These are phyloP conservation scores for Rachicladosporium sp. DNA, from an alignment of 2,329 filamentous ascomycete species.

Conservation along the genomic window DNA sequence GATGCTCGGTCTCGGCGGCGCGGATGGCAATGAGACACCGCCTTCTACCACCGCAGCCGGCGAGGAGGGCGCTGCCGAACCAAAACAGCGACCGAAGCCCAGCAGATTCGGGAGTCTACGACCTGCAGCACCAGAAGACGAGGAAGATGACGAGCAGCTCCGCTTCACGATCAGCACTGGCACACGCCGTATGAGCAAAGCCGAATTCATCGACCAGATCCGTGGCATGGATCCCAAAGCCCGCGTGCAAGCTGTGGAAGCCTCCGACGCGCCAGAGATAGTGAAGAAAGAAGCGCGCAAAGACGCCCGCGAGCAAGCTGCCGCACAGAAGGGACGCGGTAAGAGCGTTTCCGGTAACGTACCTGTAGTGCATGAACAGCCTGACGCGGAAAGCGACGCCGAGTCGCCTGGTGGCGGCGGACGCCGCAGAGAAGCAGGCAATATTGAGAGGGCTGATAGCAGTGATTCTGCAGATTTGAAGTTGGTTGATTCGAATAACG, in stretches of 20 bases:
- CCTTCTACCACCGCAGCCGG: background rate
- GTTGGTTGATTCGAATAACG: slow-evolving; percentile 33
- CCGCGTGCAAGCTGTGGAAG: slow-evolving; percentile 38
- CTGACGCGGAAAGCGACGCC: slow-evolving; percentile 7
- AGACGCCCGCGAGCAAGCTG: slow-evolving; percentile 26
- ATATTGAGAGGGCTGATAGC: background rate
- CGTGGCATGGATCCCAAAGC: slow-evolving; percentile 58
- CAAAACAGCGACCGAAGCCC: slow-evolving; percentile 1
- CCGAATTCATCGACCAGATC: slow-evolving; percentile 66
- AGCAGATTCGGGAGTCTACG: no score
- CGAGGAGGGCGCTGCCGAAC: background rate
- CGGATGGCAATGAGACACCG: slow-evolving; percentile 12
- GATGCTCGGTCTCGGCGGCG: slow-evolving; percentile 34
- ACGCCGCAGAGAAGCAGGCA: background rate
- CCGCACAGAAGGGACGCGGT: slow-evolving; percentile 3
- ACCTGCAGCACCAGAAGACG: slow-evolving; percentile 16
- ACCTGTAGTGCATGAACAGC: slow-evolving; percentile 13
- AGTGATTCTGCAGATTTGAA: slow-evolving; percentile 22
- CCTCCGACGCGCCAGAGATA: slow-evolving; percentile 34
- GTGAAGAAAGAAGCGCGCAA: slow-evolving; percentile 36
- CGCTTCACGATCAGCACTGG: slow-evolving; percentile 64
- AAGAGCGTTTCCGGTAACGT: slow-evolving; percentile 6
- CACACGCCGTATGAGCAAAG: slow-evolving; percentile 66
- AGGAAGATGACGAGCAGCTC: slow-evolving; percentile 58
- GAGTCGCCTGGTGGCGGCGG: no score